Evolutionary conservation across 1,284 basidiomycete species (phyloP), one percentile per base, ranked within the genome.

Genomic region (Schizopora paradoxa): DNA sequence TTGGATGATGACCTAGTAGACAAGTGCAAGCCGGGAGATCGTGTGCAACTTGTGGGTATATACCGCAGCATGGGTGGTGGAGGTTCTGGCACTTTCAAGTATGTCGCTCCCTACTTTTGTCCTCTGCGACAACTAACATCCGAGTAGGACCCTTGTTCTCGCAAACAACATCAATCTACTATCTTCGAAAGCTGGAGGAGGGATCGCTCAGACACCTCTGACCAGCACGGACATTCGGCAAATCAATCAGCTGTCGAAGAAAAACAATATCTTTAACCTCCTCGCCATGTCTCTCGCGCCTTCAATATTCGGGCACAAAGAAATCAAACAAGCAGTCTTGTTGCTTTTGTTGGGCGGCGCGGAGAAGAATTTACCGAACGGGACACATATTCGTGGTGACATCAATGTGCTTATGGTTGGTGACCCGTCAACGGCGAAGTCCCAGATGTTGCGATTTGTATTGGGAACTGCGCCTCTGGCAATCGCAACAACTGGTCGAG

Each of bases 391-490:
- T 61, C 87, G 96, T 74, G 96, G 96, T 47, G 96, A 99, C 65
- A 99, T 99, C 76, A 99, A 99, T 68, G 77, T 99, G 59, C 81
- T 99, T 58, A 98, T 99, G 95, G 93, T 99, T 53, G 96, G 96
- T 54, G 96, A 99, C 66, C 96, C 96, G 3, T 91, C 87, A 10
- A 99, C 96, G 0, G 96, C 96, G 29, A 99, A 99, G 70, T 93
- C 89, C 37, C 96, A 99, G 63, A 76, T 99, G 65, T 75, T 99
- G 38, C 88, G 95, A 45, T 99, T 99, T 64, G 91, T 99, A 23
- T 77, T 99, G 51, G 88, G 91, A 58, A 98, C 91, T 6, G 96
- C 96, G 3, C 95, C 96, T 19, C 74, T 99, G 27, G 96, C 96
- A 4, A 98, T 99, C 57, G 95, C 95, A 2, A 99, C 96, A 4